A percentile compares a stretch with the other conserved stretches of the same genome.
These are phyloP conservation scores for Colletotrichum sp. DNA, from an alignment of 2,329 filamentous ascomycete genomes.

Conservation along the genomic window DNA sequence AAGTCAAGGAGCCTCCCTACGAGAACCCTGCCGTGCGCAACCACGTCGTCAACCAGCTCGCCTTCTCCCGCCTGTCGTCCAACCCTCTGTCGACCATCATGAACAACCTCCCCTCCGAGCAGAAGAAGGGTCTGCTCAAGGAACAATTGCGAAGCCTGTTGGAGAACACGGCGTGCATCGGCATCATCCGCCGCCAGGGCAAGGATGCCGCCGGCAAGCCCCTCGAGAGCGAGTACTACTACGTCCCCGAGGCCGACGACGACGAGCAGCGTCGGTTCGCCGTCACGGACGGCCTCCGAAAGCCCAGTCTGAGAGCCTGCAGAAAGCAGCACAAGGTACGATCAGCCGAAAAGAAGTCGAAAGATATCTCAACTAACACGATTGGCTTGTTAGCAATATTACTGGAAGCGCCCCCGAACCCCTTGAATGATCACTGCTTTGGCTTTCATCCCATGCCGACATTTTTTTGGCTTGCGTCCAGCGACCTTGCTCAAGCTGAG, in stretches of 20 bases:
- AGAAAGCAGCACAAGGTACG: constrained; percentile 96
- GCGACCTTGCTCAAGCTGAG: constrained; percentile 5
- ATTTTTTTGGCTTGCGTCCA: neutral
- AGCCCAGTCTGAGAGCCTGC: constrained; percentile 87
- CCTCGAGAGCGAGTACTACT: constrained; percentile 97
- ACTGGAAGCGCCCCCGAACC: constrained; percentile 69
- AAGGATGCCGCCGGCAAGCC: constrained; percentile 95
- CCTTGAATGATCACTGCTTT: constrained; percentile 43
- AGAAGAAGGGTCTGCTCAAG: constrained; percentile 63
- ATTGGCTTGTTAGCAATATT: constrained; percentile 62
- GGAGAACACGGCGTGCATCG: constrained; percentile 78
- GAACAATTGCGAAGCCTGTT: constrained; percentile 74
- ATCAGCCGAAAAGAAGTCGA: constrained; percentile 8
- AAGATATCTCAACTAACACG: constrained; percentile 20
- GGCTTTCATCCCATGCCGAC: neutral
- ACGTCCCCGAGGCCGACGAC: constrained; percentile 84
- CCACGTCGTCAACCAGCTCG: constrained; percentile 93
- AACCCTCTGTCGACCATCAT: constrained; percentile 90
- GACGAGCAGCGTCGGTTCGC: constrained; percentile 81
- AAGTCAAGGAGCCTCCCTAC: constrained; percentile 21
- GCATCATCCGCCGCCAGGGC: constrained; percentile 86
- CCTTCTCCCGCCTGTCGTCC: constrained; percentile 90
- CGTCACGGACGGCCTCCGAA: constrained; percentile 84
- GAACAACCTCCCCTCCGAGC: constrained; percentile 77
- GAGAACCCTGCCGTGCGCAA: constrained; percentile 63